Conservation (phyloP, 139 green algal genomes). For the Tetratostichococcus sp. region DNA sequence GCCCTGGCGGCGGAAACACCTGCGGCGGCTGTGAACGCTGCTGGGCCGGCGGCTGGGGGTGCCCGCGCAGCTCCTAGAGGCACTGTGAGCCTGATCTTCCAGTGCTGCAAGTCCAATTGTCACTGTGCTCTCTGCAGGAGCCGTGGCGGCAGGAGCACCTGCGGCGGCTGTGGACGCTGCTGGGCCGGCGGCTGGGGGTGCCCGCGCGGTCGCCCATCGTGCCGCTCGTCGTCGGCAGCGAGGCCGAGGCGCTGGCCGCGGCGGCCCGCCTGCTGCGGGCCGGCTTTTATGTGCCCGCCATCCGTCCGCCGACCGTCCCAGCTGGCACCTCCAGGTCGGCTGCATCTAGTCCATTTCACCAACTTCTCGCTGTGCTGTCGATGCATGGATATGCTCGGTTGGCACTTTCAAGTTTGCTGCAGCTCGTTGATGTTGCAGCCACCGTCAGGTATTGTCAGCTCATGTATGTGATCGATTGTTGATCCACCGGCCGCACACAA, state of each 20-base stretch:
- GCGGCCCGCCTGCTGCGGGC: slow-evolving; percentile 43
- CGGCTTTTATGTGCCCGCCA: slow-evolving; percentile 87
- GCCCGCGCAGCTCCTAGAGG: no score
- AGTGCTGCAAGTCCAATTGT: not conserved
- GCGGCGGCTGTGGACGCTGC: slow-evolving; percentile 36
- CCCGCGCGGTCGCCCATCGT: slow-evolving; percentile 71
- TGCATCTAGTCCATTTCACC: not conserved
- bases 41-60: no score
- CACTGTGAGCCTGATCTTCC: not conserved
- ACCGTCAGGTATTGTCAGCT: no score
- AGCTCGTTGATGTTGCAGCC: no score
- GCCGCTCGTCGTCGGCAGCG: slow-evolving; percentile 76
- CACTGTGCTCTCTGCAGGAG: slow-evolving; percentile 61
- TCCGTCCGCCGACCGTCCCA: slow-evolving; percentile 88
- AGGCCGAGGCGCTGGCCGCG: slow-evolving; percentile 55
- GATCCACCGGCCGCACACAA: no score
- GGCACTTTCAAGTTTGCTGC: no score
- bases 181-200: slow-evolving; percentile 47
- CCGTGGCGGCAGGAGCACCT: slow-evolving; percentile 67
- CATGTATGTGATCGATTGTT: no score
- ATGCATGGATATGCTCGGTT: not conserved
- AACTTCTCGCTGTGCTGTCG: not conserved
- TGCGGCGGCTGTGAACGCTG: no score
- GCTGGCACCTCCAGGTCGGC: slow-evolving; percentile 63
- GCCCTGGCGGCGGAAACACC: no score